phyloP scores from a whole-genome alignment of 129 eudicot species.

The Lactuca sativa region DNA sequence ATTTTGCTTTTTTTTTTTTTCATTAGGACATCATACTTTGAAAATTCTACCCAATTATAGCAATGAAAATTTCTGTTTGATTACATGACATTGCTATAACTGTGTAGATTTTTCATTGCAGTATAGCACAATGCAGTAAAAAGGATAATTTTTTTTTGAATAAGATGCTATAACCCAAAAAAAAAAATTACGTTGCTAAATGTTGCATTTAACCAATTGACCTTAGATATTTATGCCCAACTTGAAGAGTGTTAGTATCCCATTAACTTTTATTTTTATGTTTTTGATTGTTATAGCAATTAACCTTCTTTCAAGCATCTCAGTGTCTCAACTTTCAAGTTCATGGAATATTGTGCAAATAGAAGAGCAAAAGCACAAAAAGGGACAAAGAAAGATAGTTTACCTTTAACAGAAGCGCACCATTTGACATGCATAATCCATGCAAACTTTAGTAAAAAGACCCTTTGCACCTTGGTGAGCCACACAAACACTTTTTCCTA shows the following conservation, averaged over 20 bases:
- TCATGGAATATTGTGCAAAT: background rate
- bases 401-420: background rate
- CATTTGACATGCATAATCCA: slow-evolving; percentile 22
- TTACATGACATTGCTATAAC: too few relatives aligned
- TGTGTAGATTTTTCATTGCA: too few relatives aligned
- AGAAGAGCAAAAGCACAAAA: background rate
- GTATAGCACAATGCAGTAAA: too few relatives aligned
- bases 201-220: too few relatives aligned
- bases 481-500: slow-evolving; percentile 83
- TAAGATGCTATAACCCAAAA: too few relatives aligned
- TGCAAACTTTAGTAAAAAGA: slow-evolving; percentile 45
- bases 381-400: background rate
- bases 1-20: too few relatives aligned
- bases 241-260: slow-evolving; percentile 4
- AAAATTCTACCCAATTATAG: too few relatives aligned
- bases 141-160: too few relatives aligned
- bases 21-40: too few relatives aligned
- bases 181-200: too few relatives aligned
- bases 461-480: slow-evolving; percentile 67
- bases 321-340: background rate
- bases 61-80: too few relatives aligned
- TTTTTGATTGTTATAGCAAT: background rate
- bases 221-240: too few relatives aligned
- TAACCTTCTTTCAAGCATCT: background rate
- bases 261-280: background rate